Percentiles rank a stretch among this genome's conserved stretches.
phyloP scores from a whole-genome alignment of 1,284 basidiomycete species.

The Heterobasidion parviporum region DNA sequence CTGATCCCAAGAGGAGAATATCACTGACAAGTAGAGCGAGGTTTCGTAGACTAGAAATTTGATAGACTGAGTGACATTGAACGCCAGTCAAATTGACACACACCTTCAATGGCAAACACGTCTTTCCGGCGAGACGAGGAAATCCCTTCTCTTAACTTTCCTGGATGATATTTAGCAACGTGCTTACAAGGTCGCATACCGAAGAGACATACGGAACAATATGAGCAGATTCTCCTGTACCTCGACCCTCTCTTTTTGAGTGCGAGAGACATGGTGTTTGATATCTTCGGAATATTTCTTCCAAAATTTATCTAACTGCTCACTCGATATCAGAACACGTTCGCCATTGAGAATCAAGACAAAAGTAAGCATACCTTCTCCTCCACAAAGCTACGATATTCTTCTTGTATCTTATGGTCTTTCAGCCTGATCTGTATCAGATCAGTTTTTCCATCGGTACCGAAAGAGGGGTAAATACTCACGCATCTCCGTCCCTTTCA shows the following conservation, averaged over 20 bases:
- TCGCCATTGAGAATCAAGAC: not conserved
- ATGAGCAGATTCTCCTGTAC: slow-evolving; percentile 59
- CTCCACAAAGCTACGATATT: slow-evolving; percentile 1
- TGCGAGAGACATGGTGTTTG: slow-evolving; percentile 16
- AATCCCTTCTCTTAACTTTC: slow-evolving; percentile 64
- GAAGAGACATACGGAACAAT: slow-evolving; percentile 43
- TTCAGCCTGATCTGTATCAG: slow-evolving; percentile 1
- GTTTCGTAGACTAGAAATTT: slow-evolving; percentile 53
- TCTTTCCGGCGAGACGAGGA: slow-evolving; percentile 48
- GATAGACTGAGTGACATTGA: not conserved
- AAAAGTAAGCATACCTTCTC: not conserved
- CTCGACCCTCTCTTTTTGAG: slow-evolving; percentile 30
- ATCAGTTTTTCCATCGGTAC: not conserved
- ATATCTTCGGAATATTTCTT: slow-evolving; percentile 33
- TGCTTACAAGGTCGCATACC: not conserved
- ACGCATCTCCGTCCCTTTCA: slow-evolving; percentile 6
- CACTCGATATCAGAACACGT: slow-evolving; percentile 19
- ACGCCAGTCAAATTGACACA: too few relatives aligned
- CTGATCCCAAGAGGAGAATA: slow-evolving; percentile 50
- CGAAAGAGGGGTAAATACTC: not conserved
- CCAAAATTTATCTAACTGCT: slow-evolving; percentile 43
- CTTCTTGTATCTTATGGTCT: slow-evolving; percentile 1
- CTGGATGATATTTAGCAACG: slow-evolving; percentile 22
- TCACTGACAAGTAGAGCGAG: slow-evolving; percentile 49
- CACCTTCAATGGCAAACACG: slow-evolving; percentile 55